These are phyloP conservation scores for Kockovaella imperatae DNA, from an alignment of 768 basidiomycete genomes.

Conservation along the genomic window DNA sequence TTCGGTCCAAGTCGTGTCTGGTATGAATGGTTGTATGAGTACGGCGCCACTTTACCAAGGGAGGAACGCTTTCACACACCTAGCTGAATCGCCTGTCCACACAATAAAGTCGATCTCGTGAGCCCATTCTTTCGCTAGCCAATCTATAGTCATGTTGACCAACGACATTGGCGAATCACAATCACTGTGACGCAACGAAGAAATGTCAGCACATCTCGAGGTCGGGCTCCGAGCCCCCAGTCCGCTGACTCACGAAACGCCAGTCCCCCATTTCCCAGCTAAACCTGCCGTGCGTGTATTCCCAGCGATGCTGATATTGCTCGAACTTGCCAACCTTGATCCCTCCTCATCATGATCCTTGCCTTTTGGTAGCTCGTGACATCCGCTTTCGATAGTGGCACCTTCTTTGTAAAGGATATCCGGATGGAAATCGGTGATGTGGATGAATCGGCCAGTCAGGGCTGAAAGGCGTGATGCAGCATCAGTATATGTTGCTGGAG, in stretches of 20 bases:
- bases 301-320: no score
- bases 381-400: conserved; percentile 33
- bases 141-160: conserved; percentile 75
- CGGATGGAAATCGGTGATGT: conserved; percentile 44
- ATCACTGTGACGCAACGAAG: conserved; percentile 20
- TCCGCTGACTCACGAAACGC: conserved; percentile 31
- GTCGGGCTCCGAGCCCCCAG: background rate
- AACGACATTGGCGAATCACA: conserved; percentile 71
- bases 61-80: conserved; percentile 19
- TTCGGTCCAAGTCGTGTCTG: conserved; percentile 77
- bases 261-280: conserved; percentile 41
- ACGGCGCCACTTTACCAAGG: background rate
- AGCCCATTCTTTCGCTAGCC: conserved; percentile 68
- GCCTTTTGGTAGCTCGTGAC: conserved; percentile 25
- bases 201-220: background rate
- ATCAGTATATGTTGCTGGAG: no score
- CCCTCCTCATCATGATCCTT: conserved; percentile 10
- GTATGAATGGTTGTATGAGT: background rate
- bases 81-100: conserved; percentile 51
- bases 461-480: no score
- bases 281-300: conserved; percentile 12
- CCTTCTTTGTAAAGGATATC: conserved; percentile 40
- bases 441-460: conserved; percentile 41
- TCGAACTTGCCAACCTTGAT: conserved; percentile 6
- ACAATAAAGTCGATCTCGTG: conserved; percentile 83